These are phyloP conservation scores for Coniochaeta prunicola DNA, from an alignment of 2,329 filamentous ascomycete species.

Conservation along the genomic window DNA sequence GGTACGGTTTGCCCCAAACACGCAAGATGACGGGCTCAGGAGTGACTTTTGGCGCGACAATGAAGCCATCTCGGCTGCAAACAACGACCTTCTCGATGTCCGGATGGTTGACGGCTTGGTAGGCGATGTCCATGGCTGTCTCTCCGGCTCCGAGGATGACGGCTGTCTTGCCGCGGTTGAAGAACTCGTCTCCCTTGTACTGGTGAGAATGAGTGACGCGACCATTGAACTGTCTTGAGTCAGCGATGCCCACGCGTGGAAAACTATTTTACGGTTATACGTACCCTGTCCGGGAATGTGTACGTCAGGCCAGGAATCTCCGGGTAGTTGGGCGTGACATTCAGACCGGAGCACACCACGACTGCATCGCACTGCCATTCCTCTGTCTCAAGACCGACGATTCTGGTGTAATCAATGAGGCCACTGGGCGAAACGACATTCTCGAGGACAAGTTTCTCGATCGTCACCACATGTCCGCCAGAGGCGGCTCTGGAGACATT, in stretches of 20 bases:
- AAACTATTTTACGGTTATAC: neutral
- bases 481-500: conserved; percentile 22
- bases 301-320: conserved; percentile 17
- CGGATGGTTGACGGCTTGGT: conserved; percentile 23
- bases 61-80: conserved; percentile 25
- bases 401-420: neutral
- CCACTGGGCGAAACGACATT: neutral
- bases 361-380: conserved; percentile 24
- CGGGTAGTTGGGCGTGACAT: conserved; percentile 21
- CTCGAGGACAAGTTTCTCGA: conserved; percentile 1
- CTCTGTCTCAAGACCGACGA: conserved; percentile 3
- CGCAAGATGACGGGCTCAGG: conserved; percentile 3
- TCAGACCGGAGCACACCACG: conserved; percentile 26
- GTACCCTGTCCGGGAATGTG: neutral
- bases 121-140: conserved; percentile 24
- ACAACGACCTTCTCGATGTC: conserved; percentile 22
- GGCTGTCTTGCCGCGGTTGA: conserved; percentile 20
- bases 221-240: neutral
- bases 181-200: conserved; percentile 22
- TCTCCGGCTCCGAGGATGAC: conserved; percentile 26
- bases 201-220: conserved; percentile 22
- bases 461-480: conserved; percentile 25
- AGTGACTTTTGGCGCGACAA: conserved; percentile 23
- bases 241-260: neutral
- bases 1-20: conserved; percentile 9